Base-by-base conservation (phyloP, 306 rosid species). In the Purshia tridentata region DNA sequence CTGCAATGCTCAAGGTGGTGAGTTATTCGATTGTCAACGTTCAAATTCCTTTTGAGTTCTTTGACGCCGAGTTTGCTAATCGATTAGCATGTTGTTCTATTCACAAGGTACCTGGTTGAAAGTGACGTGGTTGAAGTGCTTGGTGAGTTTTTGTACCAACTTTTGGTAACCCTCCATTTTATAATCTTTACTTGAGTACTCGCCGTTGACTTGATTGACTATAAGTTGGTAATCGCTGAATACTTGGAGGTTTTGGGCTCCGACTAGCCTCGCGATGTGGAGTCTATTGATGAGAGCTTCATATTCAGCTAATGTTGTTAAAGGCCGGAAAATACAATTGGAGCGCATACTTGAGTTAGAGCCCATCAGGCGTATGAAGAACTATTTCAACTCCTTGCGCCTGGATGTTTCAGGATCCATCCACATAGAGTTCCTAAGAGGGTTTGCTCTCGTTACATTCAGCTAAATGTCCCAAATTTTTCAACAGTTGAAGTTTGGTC, bases 1-100 rank as follows among this genome's bases (percentile, higher is more conserved):
- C 29, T 1, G 0, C 0, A 23, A 0, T 35, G 13, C 19, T 35
- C 0, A 0, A 5, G 4, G 0, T 11, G 0, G 0, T 0, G 8
- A 58, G 0, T 4, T 0, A 4, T 6, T 35, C 6, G 4, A 29
- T 0, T 0, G 8, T 0, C 2, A 23, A 1, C 2, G 29, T 1
- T 1, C 2, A 2, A 2, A 23, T 2, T 1, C 29, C 1, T 23
- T 23, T 23, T 23, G 29, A 23, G 29, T 23, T 2, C 0, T 5
- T 1, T 12, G 2, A 14, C 1, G 20, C 11, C 0, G 3, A 2
- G 0, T 8, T 2, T 0, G 6, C 19, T 1, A 59, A 8, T 0
- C n/a, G 6, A 1, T 59, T 2, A 0, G 11, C 6, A n/a, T n/a
- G 4, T 2, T 2, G 4, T 35, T 59, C 0, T 3, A 6, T 0